Percentiles rank a stretch among this genome's conserved stretches.
phyloP scores from a whole-genome alignment of 2,329 filamentous ascomycete genomes.

The Hymenoscyphus fructigenus region DNA sequence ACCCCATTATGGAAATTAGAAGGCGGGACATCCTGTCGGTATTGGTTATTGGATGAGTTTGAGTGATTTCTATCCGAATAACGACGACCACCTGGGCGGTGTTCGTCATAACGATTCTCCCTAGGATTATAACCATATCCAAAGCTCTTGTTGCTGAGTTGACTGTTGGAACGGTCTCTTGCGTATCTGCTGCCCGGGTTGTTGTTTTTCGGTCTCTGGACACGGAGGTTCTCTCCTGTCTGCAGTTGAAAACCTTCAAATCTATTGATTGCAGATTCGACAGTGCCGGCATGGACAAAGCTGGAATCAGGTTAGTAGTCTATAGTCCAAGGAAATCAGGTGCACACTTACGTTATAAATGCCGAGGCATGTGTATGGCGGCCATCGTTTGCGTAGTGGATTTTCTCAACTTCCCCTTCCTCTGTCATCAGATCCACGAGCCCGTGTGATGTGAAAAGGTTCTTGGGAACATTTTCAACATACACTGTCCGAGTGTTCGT shows the following conservation, averaged over 20 bases:
- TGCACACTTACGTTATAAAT: slow-evolving; percentile 27
- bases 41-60: neutral
- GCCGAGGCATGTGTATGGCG: slow-evolving; percentile 7
- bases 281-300: slow-evolving; percentile 8
- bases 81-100: neutral
- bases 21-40: neutral
- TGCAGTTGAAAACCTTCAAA: neutral
- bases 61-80: neutral
- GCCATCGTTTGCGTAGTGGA: slow-evolving; percentile 18
- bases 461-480: slow-evolving; percentile 14
- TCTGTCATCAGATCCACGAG: slow-evolving; percentile 25
- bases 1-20: neutral
- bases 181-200: neutral
- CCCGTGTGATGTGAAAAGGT: slow-evolving; percentile 21
- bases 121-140: neutral
- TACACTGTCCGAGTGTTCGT: slow-evolving; percentile 19
- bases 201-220: neutral
- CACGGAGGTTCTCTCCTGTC: neutral
- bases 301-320: neutral
- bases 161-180: slow-evolving; percentile 14
- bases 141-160: slow-evolving; percentile 12
- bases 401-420: slow-evolving; percentile 27
- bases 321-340: neutral
- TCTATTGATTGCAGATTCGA: slow-evolving; percentile 17
- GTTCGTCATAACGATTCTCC: neutral